A percentile compares a stretch with the other conserved stretches of the same genome.
Evolutionary conservation across 129 eudicot genomes (phyloP).

Genomic region (Pittosporum tobira): DNA sequence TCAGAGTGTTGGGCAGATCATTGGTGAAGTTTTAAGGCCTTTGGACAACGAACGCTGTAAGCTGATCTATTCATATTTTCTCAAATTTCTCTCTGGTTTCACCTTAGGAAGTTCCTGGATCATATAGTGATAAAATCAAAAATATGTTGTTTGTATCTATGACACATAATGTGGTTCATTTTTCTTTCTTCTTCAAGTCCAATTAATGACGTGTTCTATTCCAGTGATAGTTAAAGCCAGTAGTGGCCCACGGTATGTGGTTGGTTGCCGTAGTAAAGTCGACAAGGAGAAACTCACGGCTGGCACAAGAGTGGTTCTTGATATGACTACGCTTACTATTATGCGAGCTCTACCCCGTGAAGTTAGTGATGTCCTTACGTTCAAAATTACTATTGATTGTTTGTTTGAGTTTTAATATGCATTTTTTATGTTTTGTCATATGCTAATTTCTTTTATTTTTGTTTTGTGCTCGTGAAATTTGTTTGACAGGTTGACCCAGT

Average conservation of each 20-base stretch:
- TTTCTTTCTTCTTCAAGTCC: too few species aligned
- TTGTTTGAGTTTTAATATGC: background rate
- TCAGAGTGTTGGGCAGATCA: slow-evolving; percentile 98
- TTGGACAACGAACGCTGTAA: slow-evolving; percentile 94
- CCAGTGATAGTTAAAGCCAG: slow-evolving; percentile 98
- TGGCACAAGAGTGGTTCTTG: slow-evolving; percentile 97
- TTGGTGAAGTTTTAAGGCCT: slow-evolving; percentile 95
- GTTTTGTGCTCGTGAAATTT: background rate
- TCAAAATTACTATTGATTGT: background rate
- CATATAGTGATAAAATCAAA: too few species aligned
- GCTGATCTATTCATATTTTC: too few species aligned
- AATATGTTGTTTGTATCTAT: too few species aligned
- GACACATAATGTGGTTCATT: background rate
- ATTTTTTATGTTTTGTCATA: too few species aligned
- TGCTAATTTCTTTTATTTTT: background rate
- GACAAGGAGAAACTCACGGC: slow-evolving; percentile 93
- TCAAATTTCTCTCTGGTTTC: too few species aligned
- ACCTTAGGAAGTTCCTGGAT: too few species aligned
- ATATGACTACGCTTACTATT: slow-evolving; percentile 92
- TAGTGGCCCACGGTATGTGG: slow-evolving; percentile 97
- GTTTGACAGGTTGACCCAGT: slow-evolving; percentile 80
- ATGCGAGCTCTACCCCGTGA: slow-evolving; percentile 99
- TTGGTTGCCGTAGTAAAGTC: slow-evolving; percentile 97
- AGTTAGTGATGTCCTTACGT: slow-evolving; percentile 30
- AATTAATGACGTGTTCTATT: slow-evolving; percentile 15